Evolutionary conservation across 1,284 basidiomycete species (phyloP).

Genomic region (Ceratobasidium sp.): DNA sequence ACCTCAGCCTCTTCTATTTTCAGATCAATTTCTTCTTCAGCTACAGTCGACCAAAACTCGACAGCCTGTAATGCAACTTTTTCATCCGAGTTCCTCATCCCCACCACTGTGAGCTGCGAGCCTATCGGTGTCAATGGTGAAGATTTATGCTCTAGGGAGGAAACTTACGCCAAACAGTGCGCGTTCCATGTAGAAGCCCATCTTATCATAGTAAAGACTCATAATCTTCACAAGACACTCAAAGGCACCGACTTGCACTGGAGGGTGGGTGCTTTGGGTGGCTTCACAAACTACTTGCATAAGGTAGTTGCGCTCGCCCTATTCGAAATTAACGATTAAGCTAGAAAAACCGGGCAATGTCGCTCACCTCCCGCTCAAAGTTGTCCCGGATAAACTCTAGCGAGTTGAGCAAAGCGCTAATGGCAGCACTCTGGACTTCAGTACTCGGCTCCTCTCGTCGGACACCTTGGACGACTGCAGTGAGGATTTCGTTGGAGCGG

Average conservation of each 20-base stretch:
- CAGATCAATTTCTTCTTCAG: slow-evolving; percentile 95
- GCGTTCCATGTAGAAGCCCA: slow-evolving; percentile 99
- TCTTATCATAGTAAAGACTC: slow-evolving; percentile 99
- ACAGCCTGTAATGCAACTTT: slow-evolving; percentile 94
- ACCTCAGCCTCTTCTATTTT: slow-evolving; percentile 93
- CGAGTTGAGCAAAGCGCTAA: slow-evolving; percentile 93
- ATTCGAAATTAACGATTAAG: slow-evolving; percentile 39
- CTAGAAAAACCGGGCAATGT: not conserved
- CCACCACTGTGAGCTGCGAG: slow-evolving; percentile 92
- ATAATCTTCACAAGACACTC: slow-evolving; percentile 97
- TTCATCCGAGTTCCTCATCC: slow-evolving; percentile 95
- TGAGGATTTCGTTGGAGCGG: slow-evolving; percentile 96
- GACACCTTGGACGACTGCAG: slow-evolving; percentile 97
- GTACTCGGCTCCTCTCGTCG: slow-evolving; percentile 93
- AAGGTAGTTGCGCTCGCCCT: slow-evolving; percentile 99
- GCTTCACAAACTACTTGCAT: slow-evolving; percentile 99
- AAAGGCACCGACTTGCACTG: slow-evolving; percentile 92
- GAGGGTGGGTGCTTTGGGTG: slow-evolving; percentile 81
- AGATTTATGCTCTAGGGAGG: not conserved
- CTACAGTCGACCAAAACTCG: slow-evolving; percentile 99
- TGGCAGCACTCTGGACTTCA: slow-evolving; percentile 95
- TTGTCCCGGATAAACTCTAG: slow-evolving; percentile 98
- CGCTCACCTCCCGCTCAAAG: slow-evolving; percentile 90
- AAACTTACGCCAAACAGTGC: slow-evolving; percentile 90
- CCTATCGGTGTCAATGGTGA: slow-evolving; percentile 45